Evolutionary conservation across 2,329 filamentous ascomycete genomes (phyloP).

Genomic region (Stemphylium vesicarium): DNA sequence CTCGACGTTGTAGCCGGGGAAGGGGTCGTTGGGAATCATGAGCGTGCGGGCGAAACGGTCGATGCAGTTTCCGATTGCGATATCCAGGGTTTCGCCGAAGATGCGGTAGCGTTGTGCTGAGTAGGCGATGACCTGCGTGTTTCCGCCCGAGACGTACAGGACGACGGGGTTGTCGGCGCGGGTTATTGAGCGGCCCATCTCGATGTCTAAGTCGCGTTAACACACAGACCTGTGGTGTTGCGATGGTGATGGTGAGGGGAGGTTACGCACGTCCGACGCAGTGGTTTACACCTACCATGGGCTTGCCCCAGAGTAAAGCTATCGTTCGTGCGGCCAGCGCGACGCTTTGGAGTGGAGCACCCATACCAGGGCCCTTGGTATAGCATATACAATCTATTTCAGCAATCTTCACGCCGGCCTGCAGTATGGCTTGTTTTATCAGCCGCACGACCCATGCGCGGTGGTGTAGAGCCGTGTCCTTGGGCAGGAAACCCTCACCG

Average conservation of each 20-base stretch:
- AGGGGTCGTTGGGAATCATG: constrained; percentile 91
- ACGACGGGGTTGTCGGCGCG: constrained; percentile 91
- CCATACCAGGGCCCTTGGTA: constrained; percentile 96
- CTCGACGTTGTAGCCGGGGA: constrained; percentile 97
- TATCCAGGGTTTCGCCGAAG: constrained; percentile 96
- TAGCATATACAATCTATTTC: constrained; percentile 94
- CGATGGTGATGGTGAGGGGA: no score
- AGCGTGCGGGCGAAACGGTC: constrained; percentile 94
- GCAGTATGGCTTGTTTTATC: constrained; percentile 77
- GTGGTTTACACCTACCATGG: constrained; percentile 95
- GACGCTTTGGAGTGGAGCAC: constrained; percentile 85
- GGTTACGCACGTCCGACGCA: constrained; percentile 82
- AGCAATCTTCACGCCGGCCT: constrained; percentile 59
- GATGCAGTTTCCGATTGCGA: constrained; percentile 96
- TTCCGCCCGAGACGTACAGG: constrained; percentile 92
- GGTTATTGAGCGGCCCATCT: constrained; percentile 96
- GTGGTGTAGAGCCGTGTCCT: constrained; percentile 94
- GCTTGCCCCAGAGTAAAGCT: constrained; percentile 81
- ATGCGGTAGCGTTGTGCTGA: constrained; percentile 94
- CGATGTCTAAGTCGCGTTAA: constrained; percentile 67
- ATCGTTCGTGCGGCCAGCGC: constrained; percentile 85
- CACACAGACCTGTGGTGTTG: background rate
- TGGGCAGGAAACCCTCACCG: constrained; percentile 92
- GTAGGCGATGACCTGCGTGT: constrained; percentile 98
- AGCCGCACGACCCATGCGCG: constrained; percentile 81